phyloP scores from a whole-genome alignment of 2,329 filamentous ascomycete species.

The Rhynchosporium secalis region DNA sequence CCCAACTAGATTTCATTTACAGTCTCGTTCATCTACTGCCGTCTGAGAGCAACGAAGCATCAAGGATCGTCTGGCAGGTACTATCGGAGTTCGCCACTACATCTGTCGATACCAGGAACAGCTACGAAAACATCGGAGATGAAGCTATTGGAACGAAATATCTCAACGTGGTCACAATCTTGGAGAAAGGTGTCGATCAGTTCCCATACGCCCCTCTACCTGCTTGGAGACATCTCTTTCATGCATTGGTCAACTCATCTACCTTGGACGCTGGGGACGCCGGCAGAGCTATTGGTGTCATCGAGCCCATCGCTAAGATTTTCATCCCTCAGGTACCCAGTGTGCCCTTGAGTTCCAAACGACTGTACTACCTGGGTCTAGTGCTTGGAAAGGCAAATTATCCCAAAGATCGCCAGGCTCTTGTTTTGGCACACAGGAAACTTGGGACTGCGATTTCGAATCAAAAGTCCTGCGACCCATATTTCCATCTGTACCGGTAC shows the following conservation, averaged over 20 bases:
- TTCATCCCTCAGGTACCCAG: conserved; percentile 45
- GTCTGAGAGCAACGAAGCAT: conserved; percentile 34
- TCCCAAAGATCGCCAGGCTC: conserved; percentile 59
- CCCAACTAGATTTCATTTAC: conserved; percentile 42
- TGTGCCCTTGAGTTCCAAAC: conserved; percentile 21
- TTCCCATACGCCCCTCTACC: conserved; percentile 33
- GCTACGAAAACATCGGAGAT: conserved; percentile 37
- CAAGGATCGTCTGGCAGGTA: conserved; percentile 34
- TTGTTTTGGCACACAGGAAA: conserved; percentile 65
- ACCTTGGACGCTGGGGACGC: conserved; percentile 65
- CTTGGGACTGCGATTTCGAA: conserved; percentile 56
- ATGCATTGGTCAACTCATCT: conserved; percentile 56
- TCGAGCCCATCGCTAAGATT: conserved; percentile 68
- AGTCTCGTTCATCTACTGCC: conserved; percentile 34
- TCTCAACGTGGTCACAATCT: conserved; percentile 65
- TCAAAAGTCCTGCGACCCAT: conserved; percentile 57
- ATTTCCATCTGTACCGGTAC: conserved; percentile 65
- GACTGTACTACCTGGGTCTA: conserved; percentile 39
- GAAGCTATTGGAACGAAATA: conserved; percentile 64
- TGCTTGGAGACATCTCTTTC: conserved; percentile 55
- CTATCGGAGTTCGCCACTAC: conserved; percentile 35
- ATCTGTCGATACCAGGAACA: conserved; percentile 29
- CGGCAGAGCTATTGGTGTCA: conserved; percentile 62
- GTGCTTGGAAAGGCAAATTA: conserved; percentile 46
- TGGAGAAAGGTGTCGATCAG: conserved; percentile 59